Conservation (phyloP, 2,329 filamentous ascomycete genomes). For the Cladosporium halotolerans region DNA sequence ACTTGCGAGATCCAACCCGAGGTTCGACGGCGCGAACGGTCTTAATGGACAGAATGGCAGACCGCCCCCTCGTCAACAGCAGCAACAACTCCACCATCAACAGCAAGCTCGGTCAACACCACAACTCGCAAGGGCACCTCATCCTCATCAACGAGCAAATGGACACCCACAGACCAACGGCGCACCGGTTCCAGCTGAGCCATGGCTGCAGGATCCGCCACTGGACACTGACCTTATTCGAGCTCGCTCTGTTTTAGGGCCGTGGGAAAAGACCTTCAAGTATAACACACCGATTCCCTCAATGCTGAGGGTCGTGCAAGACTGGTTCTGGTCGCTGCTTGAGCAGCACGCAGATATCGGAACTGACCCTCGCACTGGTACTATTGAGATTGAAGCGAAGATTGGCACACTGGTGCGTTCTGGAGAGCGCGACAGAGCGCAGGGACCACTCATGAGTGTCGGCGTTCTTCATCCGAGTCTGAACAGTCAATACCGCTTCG, state of each 20-base stretch:
- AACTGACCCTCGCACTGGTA: slow-evolving; percentile 55
- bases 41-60: neutral
- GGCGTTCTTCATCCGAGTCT: slow-evolving; percentile 58
- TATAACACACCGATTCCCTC: slow-evolving; percentile 21
- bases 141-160: neutral
- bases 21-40: slow-evolving; percentile 12
- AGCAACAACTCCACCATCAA: neutral
- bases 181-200: neutral
- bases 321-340: slow-evolving; percentile 25
- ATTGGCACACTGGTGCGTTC: slow-evolving; percentile 74
- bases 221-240: slow-evolving; percentile 3
- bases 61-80: slow-evolving; percentile 2
- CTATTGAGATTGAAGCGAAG: slow-evolving; percentile 92
- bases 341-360: slow-evolving; percentile 45
- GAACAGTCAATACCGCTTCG: slow-evolving; percentile 55
- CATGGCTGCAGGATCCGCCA: neutral
- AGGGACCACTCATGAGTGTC: slow-evolving; percentile 63
- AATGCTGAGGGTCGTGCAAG: slow-evolving; percentile 20
- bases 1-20: slow-evolving; percentile 26
- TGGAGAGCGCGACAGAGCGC: slow-evolving; percentile 62
- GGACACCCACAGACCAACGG: neutral
- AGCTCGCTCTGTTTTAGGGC: slow-evolving; percentile 19
- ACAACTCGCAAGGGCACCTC: neutral
- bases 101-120: neutral
- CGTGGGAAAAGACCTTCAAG: slow-evolving; percentile 28